Evolutionary conservation across 2,329 filamentous ascomycete genomes (phyloP).

Genomic region (Orbilia quercus): DNA sequence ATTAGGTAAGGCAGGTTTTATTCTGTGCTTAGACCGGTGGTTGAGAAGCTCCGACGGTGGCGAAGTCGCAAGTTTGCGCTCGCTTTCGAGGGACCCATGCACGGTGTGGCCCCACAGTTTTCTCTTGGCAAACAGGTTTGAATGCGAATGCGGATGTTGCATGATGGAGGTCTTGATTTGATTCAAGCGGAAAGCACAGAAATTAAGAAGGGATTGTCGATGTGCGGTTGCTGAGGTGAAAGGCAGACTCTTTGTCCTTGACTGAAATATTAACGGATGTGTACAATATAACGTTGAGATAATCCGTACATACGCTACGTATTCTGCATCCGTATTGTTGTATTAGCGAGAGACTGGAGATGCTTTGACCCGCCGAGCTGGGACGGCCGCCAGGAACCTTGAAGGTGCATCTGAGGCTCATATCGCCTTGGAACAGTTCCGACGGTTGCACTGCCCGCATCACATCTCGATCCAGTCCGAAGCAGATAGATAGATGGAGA

Average conservation of each 20-base stretch:
- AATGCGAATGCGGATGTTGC: not conserved
- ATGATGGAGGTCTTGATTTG: too few relatives aligned
- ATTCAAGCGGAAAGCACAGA: too few relatives aligned
- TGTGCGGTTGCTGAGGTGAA: too few relatives aligned
- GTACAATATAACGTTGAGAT: too few relatives aligned
- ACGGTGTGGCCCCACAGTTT: slow-evolving; percentile 28
- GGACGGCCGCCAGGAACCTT: too few relatives aligned
- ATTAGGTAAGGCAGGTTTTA: slow-evolving; percentile 45
- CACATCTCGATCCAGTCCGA: not conserved
- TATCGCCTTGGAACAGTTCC: slow-evolving; percentile 37
- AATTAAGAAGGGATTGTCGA: too few relatives aligned
- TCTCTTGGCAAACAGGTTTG: not conserved
- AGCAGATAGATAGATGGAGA: slow-evolving; percentile 1
- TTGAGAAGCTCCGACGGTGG: slow-evolving; percentile 48
- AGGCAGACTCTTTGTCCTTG: too few relatives aligned
- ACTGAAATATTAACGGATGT: too few relatives aligned
- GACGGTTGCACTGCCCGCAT: slow-evolving; percentile 38
- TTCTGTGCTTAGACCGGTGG: slow-evolving; percentile 52
- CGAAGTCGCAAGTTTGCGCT: slow-evolving; percentile 19
- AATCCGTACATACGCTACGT: too few relatives aligned
- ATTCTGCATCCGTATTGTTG: too few relatives aligned
- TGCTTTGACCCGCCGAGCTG: too few relatives aligned
- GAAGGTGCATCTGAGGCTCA: slow-evolving; percentile 44
- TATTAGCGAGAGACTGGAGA: too few relatives aligned
- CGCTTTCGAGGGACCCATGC: not conserved